These are phyloP conservation scores for Puccinia polysora DNA, from an alignment of 1,284 basidiomycete genomes.

Conservation along the genomic window DNA sequence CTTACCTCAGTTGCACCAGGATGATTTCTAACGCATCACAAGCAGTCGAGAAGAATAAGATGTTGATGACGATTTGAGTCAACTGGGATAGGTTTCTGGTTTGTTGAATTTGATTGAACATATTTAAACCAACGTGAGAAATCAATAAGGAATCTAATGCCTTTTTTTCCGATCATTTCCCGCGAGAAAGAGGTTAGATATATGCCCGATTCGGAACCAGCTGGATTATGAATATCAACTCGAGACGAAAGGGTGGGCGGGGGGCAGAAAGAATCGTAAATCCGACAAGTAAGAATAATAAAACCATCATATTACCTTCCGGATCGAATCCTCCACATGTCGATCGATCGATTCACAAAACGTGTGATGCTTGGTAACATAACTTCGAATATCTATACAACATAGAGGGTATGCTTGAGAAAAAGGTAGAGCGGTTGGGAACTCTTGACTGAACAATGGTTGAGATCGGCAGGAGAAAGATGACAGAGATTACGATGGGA, in stretches of 20 bases:
- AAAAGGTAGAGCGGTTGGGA: constrained; percentile 82
- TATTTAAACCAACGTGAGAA: constrained; percentile 71
- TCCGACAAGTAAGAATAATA: not conserved
- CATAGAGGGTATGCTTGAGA: constrained; percentile 91
- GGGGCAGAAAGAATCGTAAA: too few relatives aligned
- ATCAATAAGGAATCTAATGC: constrained; percentile 80
- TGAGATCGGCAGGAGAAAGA: not conserved
- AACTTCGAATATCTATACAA: constrained; percentile 89
- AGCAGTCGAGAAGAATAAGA: constrained; percentile 84
- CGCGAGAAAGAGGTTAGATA: too few relatives aligned
- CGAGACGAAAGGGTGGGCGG: too few relatives aligned
- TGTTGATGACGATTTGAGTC: constrained; percentile 85
- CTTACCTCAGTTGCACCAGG: constrained; percentile 60
- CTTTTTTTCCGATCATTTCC: too few relatives aligned
- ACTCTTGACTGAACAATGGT: constrained; percentile 58
- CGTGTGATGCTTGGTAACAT: constrained; percentile 92
- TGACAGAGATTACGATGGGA: constrained; percentile 32
- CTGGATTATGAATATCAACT: too few relatives aligned
- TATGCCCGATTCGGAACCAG: too few relatives aligned
- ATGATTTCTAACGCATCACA: constrained; percentile 82
- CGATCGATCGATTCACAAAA: constrained; percentile 90
- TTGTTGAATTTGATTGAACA: constrained; percentile 66
- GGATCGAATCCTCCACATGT: constrained; percentile 85
- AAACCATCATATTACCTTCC: constrained; percentile 63
- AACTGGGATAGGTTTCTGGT: constrained; percentile 83